A percentile compares a stretch with the other conserved stretches of the same genome.
phyloP scores from a whole-genome alignment of 345 rosid species.

The Populus alba region DNA sequence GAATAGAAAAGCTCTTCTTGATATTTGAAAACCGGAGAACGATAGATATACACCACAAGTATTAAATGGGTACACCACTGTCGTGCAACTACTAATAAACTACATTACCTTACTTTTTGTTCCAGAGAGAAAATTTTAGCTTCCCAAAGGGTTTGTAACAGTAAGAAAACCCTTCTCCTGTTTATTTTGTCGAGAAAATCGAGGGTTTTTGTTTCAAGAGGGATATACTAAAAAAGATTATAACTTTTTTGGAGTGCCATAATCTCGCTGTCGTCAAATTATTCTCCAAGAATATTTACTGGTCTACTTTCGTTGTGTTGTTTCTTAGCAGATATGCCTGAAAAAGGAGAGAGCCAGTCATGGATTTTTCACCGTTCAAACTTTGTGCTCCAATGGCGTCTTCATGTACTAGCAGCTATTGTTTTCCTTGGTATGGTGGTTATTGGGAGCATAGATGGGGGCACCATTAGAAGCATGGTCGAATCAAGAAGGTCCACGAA shows the following conservation, averaged over 20 bases:
- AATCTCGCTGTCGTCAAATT: background rate
- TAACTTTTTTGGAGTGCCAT: background rate
- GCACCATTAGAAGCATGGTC: conserved; percentile 47
- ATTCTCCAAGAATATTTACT: background rate
- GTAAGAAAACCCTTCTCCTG: background rate
- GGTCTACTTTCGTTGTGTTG: background rate
- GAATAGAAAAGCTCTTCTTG: no score
- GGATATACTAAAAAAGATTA: background rate
- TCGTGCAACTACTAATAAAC: background rate
- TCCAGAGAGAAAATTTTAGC: background rate
- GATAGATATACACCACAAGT: background rate
- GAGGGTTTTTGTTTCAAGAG: no score
- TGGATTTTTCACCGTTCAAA: conserved; percentile 26
- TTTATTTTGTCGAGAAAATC: conserved; percentile 10
- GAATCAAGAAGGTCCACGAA: conserved; percentile 57
- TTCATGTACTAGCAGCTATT: conserved; percentile 58
- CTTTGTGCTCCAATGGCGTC: conserved; percentile 62
- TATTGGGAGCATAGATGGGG: conserved; percentile 74
- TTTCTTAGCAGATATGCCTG: conserved; percentile 51
- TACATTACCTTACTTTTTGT: background rate
- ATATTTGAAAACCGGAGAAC: no score
- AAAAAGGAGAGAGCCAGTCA: conserved; percentile 35
- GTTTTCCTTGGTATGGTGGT: conserved; percentile 57
- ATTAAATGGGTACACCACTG: background rate
- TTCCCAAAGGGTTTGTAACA: background rate